Evolutionary conservation across 306 rosid species (phyloP).

Genomic region (Acacia crassicarpa): DNA sequence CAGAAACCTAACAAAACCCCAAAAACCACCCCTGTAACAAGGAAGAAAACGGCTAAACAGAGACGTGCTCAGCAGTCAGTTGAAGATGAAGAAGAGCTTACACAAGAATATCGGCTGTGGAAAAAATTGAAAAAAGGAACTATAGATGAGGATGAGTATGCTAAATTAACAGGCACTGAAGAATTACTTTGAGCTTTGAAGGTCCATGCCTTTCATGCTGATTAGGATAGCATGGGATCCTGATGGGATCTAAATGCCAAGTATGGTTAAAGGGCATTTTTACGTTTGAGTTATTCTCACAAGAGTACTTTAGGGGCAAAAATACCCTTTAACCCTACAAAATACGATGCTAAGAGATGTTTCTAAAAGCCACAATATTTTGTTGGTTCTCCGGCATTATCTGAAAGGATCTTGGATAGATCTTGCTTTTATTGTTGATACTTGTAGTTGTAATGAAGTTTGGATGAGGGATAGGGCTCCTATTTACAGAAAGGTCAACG

Average conservation of each 20-base stretch:
- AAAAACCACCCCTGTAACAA: conserved; percentile 36
- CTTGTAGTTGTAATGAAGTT: neutral
- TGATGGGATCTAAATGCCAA: neutral
- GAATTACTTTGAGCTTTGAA: conserved; percentile 75
- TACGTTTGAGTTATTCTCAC: neutral
- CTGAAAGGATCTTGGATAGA: conserved; percentile 16
- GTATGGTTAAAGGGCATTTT: neutral
- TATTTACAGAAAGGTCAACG: conserved; percentile 6
- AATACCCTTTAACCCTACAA: neutral
- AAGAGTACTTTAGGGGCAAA: neutral
- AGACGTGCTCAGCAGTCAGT: conserved; percentile 80
- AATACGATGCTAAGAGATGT: neutral
- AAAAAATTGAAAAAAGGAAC: conserved; percentile 87
- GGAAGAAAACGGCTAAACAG: conserved; percentile 86
- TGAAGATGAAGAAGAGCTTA: conserved; percentile 85
- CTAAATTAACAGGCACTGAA: conserved; percentile 77
- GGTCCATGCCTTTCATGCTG: conserved; percentile 21
- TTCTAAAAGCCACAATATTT: neutral
- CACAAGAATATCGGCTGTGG: conserved; percentile 72
- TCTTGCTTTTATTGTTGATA: conserved; percentile 8
- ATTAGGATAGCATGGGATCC: conserved; percentile 16
- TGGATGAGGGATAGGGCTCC: neutral
- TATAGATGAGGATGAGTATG: conserved; percentile 73
- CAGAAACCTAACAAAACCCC: conserved; percentile 47
- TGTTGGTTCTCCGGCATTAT: conserved; percentile 21